A percentile compares a stretch with the other conserved stretches of the same genome.
These are phyloP conservation scores for Pichia cactophila DNA, from an alignment of 1,139 yeast species.

Conservation along the genomic window DNA sequence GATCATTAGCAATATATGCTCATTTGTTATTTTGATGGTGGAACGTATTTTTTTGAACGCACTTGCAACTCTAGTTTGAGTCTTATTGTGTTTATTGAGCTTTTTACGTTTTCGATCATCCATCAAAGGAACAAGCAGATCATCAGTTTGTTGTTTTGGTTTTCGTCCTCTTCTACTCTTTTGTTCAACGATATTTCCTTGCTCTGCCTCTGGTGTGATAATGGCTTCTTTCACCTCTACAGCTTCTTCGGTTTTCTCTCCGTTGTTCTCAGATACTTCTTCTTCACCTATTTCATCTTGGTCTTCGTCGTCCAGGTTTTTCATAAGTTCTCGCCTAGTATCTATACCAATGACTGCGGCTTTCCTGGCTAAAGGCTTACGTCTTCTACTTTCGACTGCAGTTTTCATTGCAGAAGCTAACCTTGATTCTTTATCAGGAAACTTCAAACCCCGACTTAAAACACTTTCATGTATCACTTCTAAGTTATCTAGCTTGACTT, in stretches of 20 bases:
- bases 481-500: constrained; percentile 8
- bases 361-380: neutral
- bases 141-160: constrained; percentile 9
- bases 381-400: neutral
- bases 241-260: neutral
- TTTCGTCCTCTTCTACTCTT: neutral
- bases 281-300: neutral
- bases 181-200: neutral
- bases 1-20: constrained; percentile 23
- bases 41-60: constrained; percentile 24
- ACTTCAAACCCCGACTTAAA: constrained; percentile 9
- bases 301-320: neutral
- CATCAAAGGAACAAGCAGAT: constrained; percentile 23
- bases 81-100: constrained; percentile 9
- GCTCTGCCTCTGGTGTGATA: neutral
- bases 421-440: constrained; percentile 11
- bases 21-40: constrained; percentile 18
- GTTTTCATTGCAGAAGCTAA: constrained; percentile 8
- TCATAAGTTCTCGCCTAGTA: neutral
- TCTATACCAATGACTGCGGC: neutral
- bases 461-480: constrained; percentile 5
- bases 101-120: constrained; percentile 24
- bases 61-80: constrained; percentile 18
- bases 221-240: neutral
- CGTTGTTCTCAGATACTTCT: neutral